Conservation (phyloP, 768 basidiomycete genomes). For the Cystoderma amianthinum region DNA sequence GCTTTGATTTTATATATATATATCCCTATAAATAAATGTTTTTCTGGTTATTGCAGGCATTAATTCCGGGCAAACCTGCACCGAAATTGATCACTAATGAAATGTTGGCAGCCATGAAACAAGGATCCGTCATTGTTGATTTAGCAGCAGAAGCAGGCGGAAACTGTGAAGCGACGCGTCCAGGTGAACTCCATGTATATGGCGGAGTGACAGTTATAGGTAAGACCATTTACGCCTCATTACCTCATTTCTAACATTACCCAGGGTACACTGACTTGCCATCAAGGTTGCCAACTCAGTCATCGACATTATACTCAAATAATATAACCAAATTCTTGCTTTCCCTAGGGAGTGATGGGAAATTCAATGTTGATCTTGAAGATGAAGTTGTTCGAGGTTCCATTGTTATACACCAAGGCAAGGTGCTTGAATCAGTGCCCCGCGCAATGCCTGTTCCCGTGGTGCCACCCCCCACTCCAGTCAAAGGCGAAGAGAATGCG, state of each 20-base stretch:
- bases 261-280: conserved; percentile 80
- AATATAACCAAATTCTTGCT: conserved; percentile 87
- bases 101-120: conserved; percentile 90
- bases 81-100: conserved; percentile 80
- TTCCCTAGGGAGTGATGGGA: conserved; percentile 61
- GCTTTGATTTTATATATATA: conserved; percentile 10
- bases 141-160: conserved; percentile 87
- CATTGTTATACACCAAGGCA: conserved; percentile 64
- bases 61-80: conserved; percentile 83
- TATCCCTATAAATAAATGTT: no score
- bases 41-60: no score
- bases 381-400: conserved; percentile 86
- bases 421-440: conserved; percentile 58
- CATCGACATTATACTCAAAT: conserved; percentile 86
- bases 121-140: conserved; percentile 86
- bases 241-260: conserved; percentile 2
- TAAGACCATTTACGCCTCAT: conserved; percentile 11
- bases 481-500: conserved; percentile 33
- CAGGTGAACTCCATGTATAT: conserved; percentile 64
- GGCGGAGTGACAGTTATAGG: conserved; percentile 83
- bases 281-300: conserved; percentile 85
- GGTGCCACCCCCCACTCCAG: conserved; percentile 40
- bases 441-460: conserved; percentile 61
- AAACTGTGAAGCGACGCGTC: conserved; percentile 77
- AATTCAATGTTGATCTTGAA: conserved; percentile 60